Percentiles rank a stretch among this genome's conserved stretches.
Conservation (phyloP, 2,329 filamentous ascomycete genomes). For the Sphaerulina musiva region DNA sequence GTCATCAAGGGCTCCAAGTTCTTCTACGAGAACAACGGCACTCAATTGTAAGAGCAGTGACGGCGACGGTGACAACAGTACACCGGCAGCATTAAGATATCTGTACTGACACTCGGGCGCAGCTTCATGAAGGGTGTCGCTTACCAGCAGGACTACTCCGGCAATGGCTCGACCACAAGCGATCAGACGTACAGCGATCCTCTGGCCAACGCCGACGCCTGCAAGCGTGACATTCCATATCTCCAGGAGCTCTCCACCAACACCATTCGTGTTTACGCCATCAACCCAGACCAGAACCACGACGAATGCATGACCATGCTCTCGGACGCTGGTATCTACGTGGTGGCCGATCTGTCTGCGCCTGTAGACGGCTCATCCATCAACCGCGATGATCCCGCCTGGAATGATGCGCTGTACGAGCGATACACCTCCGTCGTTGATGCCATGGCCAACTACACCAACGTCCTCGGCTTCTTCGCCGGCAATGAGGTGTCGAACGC, state of each 20-base stretch:
- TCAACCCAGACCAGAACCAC: constrained; percentile 75
- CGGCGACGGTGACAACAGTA: neutral
- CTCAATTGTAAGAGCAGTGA: constrained; percentile 53
- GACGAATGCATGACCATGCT: constrained; percentile 76
- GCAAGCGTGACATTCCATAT: constrained; percentile 79
- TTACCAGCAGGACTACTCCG: constrained; percentile 71
- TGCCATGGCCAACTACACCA: constrained; percentile 71
- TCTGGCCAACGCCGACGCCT: constrained; percentile 62
- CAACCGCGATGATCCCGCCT: constrained; percentile 69
- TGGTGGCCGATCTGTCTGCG: constrained; percentile 83
- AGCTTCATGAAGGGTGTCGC: constrained; percentile 87
- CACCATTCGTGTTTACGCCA: constrained; percentile 88
- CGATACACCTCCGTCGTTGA: constrained; percentile 85
- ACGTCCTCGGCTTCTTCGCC: constrained; percentile 95
- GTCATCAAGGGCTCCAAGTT: constrained; percentile 77
- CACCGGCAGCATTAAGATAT: neutral
- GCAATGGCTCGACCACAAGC: constrained; percentile 41
- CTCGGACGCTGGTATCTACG: constrained; percentile 82
- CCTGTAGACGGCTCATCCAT: constrained; percentile 64
- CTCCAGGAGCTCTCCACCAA: constrained; percentile 77
- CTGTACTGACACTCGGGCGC: constrained; percentile 7
- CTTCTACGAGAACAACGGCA: constrained; percentile 78
- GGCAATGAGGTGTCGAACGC: constrained; percentile 96
- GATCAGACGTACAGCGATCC: constrained; percentile 66
- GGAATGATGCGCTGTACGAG: constrained; percentile 69